These are phyloP conservation scores for Ganoderma resinaceum DNA, from an alignment of 1,284 basidiomycete species.

Conservation along the genomic window DNA sequence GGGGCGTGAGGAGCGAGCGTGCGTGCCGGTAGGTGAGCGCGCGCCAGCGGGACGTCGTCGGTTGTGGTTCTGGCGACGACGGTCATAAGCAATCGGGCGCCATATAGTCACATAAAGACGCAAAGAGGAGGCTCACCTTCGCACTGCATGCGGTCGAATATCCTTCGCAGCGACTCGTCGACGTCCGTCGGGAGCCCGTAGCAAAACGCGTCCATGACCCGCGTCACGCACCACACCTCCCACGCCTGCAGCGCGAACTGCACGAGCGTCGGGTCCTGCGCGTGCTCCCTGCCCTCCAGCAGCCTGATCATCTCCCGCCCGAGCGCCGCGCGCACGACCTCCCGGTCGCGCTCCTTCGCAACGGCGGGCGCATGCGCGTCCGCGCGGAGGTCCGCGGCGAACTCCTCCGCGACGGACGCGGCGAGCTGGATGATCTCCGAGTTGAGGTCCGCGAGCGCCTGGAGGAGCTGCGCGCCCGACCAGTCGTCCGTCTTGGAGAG, in stretches of 20 bases:
- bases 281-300: slow-evolving; percentile 40
- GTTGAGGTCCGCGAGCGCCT: slow-evolving; percentile 47
- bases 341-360: slow-evolving; percentile 39
- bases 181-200: slow-evolving; percentile 44
- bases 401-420: slow-evolving; percentile 45
- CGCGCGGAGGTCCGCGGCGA: slow-evolving; percentile 33
- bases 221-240: slow-evolving; percentile 45
- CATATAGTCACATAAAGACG: neutral
- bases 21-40: slow-evolving; percentile 44
- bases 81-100: slow-evolving; percentile 2
- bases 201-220: slow-evolving; percentile 46
- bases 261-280: slow-evolving; percentile 45
- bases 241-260: slow-evolving; percentile 50
- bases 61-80: slow-evolving; percentile 41
- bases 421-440: slow-evolving; percentile 46
- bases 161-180: slow-evolving; percentile 39
- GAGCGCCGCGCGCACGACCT: slow-evolving; percentile 40
- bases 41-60: slow-evolving; percentile 48
- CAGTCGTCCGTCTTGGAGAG: slow-evolving; percentile 47
- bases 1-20: slow-evolving; percentile 35
- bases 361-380: slow-evolving; percentile 26
- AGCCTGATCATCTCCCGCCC: slow-evolving; percentile 41
- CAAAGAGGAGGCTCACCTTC: slow-evolving; percentile 35
- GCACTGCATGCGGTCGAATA: slow-evolving; percentile 46
- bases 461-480: slow-evolving; percentile 47